Conservation (phyloP, 345 rosid genomes). For the Cochlearia excelsa region DNA sequence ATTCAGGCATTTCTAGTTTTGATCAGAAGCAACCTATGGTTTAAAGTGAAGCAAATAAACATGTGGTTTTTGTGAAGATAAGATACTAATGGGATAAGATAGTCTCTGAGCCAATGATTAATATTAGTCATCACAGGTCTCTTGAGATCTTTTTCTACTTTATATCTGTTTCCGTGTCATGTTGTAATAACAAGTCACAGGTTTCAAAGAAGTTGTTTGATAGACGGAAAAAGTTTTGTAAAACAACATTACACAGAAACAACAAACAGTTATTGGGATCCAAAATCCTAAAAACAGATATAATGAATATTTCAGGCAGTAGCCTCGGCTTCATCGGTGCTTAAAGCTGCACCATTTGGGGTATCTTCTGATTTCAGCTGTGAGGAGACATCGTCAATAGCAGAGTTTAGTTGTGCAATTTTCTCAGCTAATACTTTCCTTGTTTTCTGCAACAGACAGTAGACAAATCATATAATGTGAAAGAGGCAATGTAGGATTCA, state of each 20-base stretch:
- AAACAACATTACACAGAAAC: conserved; percentile 27
- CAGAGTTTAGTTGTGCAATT: conserved; percentile 81
- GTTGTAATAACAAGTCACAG: not conserved
- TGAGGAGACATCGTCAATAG: conserved; percentile 76
- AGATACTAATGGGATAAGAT: conserved; percentile 55
- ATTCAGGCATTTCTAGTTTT: conserved; percentile 16
- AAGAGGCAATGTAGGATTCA: not conserved
- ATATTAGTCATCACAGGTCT: conserved; percentile 9
- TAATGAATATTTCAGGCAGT: conserved; percentile 35
- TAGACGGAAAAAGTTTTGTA: conserved; percentile 20
- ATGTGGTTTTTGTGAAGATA: conserved; percentile 52
- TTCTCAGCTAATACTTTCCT: conserved; percentile 70
- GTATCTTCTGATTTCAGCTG: conserved; percentile 69
- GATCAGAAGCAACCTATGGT: conserved; percentile 37
- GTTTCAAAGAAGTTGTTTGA: not conserved
- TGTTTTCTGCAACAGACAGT: conserved; percentile 57
- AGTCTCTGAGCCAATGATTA: conserved; percentile 18
- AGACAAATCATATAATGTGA: conserved; percentile 6
- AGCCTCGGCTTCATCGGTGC: conserved; percentile 65
- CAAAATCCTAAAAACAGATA: conserved; percentile 12
- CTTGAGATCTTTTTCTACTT: not conserved
- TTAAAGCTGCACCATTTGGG: conserved; percentile 52
- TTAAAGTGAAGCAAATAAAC: conserved; percentile 38
- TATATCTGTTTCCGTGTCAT: not conserved
- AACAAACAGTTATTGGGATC: conserved; percentile 21